Evolutionary conservation across 345 rosid genomes (phyloP).

Genomic region (Populus euphratica): DNA sequence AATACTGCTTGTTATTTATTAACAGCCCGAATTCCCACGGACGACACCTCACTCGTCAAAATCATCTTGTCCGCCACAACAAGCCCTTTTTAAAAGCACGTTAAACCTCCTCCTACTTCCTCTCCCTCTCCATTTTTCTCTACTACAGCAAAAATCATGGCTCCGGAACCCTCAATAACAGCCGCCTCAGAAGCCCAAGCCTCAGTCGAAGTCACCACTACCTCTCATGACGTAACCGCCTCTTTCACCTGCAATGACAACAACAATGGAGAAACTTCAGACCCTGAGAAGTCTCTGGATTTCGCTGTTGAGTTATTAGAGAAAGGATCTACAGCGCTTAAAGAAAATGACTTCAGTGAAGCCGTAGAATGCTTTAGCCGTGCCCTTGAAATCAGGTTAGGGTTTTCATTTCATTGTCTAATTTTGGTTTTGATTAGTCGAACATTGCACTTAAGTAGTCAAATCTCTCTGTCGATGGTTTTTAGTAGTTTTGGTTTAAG

Average conservation of each 20-base stretch:
- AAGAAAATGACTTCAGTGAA: constrained; percentile 56
- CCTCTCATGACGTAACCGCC: constrained; percentile 40
- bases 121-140: not conserved
- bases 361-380: constrained; percentile 96
- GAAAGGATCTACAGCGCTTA: constrained; percentile 56
- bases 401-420: not conserved
- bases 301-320: constrained; percentile 59
- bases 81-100: not conserved
- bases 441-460: not conserved
- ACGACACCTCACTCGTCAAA: not conserved
- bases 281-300: constrained; percentile 55
- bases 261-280: constrained; percentile 45
- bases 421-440: not conserved
- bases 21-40: not conserved
- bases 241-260: constrained; percentile 61
- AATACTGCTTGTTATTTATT: too few species aligned
- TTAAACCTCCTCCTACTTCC: not conserved
- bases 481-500: not conserved
- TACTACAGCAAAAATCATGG: not conserved
- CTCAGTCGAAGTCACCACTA: constrained; percentile 16
- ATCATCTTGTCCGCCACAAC: too few species aligned
- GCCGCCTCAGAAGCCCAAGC: constrained; percentile 3
- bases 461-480: not conserved
- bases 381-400: constrained; percentile 82
- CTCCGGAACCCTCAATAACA: constrained; percentile 10